phyloP scores from a whole-genome alignment of 179 eudicot species.

The Monotropa hypopitys region DNA sequence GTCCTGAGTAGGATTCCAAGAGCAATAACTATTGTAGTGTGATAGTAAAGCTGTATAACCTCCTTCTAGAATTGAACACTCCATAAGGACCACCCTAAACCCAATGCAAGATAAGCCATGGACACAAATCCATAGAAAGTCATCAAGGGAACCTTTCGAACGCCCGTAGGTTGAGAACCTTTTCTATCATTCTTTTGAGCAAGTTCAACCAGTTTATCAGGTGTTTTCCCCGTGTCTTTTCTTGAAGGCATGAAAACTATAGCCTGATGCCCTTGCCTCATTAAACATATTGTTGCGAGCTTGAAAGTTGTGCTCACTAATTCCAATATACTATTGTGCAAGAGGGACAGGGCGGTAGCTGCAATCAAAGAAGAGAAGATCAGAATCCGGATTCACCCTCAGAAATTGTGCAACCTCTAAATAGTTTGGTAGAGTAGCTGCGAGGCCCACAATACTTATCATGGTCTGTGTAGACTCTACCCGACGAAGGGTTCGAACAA shows the following conservation, averaged over 20 bases:
- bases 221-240: slow-evolving; percentile 93
- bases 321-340: slow-evolving; percentile 94
- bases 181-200: too few relatives aligned
- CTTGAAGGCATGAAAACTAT: slow-evolving; percentile 98
- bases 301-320: slow-evolving; percentile 63
- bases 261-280: slow-evolving; percentile 80
- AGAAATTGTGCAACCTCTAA: slow-evolving; percentile 95
- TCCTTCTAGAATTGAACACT: too few relatives aligned
- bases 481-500: slow-evolving; percentile 99
- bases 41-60: too few relatives aligned
- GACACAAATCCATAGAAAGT: too few relatives aligned
- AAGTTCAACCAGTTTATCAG: slow-evolving; percentile 78
- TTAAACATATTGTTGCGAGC: slow-evolving; percentile 74
- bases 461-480: slow-evolving; percentile 92
- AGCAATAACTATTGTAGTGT: too few relatives aligned
- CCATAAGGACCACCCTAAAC: too few relatives aligned
- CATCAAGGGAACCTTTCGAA: too few relatives aligned
- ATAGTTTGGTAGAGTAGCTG: slow-evolving; percentile 94
- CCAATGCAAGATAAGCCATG: too few relatives aligned
- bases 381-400: slow-evolving; percentile 86
- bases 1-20: too few relatives aligned
- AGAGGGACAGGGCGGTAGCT: slow-evolving; percentile 99
- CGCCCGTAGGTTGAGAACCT: too few relatives aligned
- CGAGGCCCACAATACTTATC: slow-evolving; percentile 97
- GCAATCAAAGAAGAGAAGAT: slow-evolving; percentile 94